These are phyloP conservation scores for Cercospora berteroae DNA, from an alignment of 2,329 filamentous ascomycete genomes.

Conservation along the genomic window DNA sequence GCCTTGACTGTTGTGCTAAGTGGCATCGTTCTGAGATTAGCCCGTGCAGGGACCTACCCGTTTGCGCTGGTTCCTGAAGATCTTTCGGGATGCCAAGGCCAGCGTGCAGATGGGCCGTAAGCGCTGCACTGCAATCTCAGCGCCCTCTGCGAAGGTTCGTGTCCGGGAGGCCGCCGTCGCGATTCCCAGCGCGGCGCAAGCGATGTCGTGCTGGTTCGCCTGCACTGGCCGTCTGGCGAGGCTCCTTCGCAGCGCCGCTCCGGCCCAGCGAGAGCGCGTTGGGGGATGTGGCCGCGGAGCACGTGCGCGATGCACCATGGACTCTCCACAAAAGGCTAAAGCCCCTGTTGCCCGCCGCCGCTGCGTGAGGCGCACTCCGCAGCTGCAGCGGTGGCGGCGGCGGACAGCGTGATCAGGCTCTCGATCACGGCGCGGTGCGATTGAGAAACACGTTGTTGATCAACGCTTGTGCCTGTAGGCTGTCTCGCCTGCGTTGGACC, in stretches of 20 bases:
- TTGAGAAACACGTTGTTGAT: constrained; percentile 3
- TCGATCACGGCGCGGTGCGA: constrained; percentile 1
- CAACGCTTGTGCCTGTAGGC: background rate
- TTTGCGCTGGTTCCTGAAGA: constrained; percentile 13
- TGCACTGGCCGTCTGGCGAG: background rate
- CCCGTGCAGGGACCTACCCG: constrained; percentile 16
- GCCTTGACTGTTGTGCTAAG: constrained; percentile 15
- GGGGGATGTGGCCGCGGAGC: background rate
- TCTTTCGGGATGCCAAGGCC: background rate
- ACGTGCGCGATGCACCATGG: background rate
- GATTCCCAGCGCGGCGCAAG: background rate
- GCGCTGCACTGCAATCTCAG: background rate
- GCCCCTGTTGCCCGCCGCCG: background rate
- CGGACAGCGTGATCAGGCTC: background rate
- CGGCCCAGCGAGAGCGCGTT: background rate
- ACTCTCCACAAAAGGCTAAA: constrained; percentile 1
- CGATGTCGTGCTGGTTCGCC: background rate
- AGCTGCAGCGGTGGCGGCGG: background rate
- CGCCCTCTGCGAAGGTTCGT: background rate
- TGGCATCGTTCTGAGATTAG: constrained; percentile 23
- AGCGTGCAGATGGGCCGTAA: background rate
- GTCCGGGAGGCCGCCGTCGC: background rate
- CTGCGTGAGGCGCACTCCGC: background rate
- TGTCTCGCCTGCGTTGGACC: background rate
- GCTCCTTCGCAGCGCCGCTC: background rate